Evolutionary conservation across 768 basidiomycete species (phyloP).

Genomic region (Sutorius australiensis): DNA sequence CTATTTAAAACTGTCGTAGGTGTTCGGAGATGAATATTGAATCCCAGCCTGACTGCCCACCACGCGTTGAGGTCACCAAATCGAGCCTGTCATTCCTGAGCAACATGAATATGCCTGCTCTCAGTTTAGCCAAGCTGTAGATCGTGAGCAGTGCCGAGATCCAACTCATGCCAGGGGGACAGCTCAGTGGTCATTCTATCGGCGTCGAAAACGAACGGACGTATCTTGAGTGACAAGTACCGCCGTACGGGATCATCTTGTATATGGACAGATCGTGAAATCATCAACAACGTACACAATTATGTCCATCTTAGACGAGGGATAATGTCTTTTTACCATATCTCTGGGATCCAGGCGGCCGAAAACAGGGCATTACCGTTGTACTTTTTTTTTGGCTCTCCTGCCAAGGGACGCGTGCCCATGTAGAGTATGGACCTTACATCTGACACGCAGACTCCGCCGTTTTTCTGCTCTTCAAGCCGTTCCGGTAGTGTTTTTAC

Average conservation of each 20-base stretch:
- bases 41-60: background rate
- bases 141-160: background rate
- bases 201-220: background rate
- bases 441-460: background rate
- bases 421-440: background rate
- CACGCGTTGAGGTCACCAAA: background rate
- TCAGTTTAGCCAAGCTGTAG: constrained; percentile 2
- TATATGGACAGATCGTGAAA: background rate
- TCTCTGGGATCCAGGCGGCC: background rate
- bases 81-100: background rate
- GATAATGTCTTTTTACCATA: background rate
- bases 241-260: background rate
- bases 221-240: background rate
- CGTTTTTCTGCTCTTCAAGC: background rate
- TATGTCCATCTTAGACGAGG: background rate
- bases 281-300: background rate
- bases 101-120: background rate
- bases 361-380: background rate
- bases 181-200: too few relatives aligned
- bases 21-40: constrained; percentile 11
- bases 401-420: background rate
- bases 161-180: too few relatives aligned
- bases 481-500: background rate
- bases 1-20: background rate
- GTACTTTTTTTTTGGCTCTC: background rate